Conservation (phyloP, 139 green algal genomes). For the Chlamydomonas applanata region DNA sequence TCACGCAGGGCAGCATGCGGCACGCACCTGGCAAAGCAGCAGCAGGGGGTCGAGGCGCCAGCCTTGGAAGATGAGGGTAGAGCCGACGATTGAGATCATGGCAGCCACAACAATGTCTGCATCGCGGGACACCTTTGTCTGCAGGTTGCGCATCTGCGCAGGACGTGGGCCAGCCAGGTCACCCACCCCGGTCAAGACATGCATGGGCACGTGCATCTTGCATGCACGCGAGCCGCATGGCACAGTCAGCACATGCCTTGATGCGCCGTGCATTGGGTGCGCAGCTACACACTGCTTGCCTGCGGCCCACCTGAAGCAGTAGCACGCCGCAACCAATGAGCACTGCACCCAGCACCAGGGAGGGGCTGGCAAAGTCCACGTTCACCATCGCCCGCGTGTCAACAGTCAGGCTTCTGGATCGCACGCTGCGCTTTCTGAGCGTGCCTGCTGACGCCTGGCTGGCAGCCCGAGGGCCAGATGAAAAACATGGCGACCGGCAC, state of each 20-base stretch:
- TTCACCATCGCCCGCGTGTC: slow-evolving; percentile 59
- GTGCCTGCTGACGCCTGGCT: no score
- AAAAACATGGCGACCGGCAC: neutral
- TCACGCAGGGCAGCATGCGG: no score
- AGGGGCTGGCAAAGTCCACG: slow-evolving; percentile 62
- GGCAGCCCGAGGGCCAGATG: no score
- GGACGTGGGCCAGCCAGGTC: no score
- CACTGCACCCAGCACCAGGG: slow-evolving; percentile 48
- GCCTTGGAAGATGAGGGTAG: slow-evolving; percentile 73
- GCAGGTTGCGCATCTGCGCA: slow-evolving; percentile 52
- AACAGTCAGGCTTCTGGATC: no score
- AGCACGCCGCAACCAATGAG: slow-evolving; percentile 59
- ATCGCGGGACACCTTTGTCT: slow-evolving; percentile 54
- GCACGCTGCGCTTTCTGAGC: no score
- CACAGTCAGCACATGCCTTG: no score
- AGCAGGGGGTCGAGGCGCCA: slow-evolving; percentile 70
- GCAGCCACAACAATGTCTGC: slow-evolving; percentile 67
- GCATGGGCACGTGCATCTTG: no score
- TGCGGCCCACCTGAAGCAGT: slow-evolving; percentile 47
- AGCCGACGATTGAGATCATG: slow-evolving; percentile 63
- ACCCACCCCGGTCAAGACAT: no score
- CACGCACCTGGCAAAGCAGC: slow-evolving; percentile 58
- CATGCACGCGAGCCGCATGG: no score
- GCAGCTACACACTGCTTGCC: neutral
- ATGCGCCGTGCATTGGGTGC: neutral